phyloP scores from a whole-genome alignment of 139 green algal genomes.

The Asterochloris sp. region DNA sequence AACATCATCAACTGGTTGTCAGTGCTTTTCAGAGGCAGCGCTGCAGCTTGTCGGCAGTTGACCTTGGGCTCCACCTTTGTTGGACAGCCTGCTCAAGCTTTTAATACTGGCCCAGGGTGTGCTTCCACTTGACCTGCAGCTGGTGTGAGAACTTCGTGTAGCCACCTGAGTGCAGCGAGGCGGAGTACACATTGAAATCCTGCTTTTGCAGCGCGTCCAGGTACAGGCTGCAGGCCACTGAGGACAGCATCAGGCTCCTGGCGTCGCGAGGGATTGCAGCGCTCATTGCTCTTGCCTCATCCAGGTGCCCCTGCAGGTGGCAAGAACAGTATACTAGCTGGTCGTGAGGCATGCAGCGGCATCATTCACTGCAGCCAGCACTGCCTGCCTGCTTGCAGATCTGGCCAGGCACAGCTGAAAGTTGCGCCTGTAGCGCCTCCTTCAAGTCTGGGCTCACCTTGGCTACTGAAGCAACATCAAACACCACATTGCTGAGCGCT shows the following conservation, averaged over 20 bases:
- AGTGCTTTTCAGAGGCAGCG: too few species aligned
- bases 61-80: too few species aligned
- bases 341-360: background rate
- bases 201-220: constrained; percentile 54
- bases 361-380: background rate
- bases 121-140: constrained; percentile 57
- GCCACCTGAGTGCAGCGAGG: constrained; percentile 29
- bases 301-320: constrained; percentile 47
- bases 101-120: constrained; percentile 31
- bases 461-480: constrained; percentile 49
- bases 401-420: background rate
- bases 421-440: too few species aligned
- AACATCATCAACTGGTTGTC: too few species aligned
- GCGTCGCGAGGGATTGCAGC: constrained; percentile 28
- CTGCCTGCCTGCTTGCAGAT: background rate
- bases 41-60: too few species aligned
- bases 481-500: constrained; percentile 51
- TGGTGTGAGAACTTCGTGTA: constrained; percentile 52
- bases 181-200: constrained; percentile 63
- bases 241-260: constrained; percentile 50
- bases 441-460: constrained; percentile 24
- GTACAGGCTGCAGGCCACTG: constrained; percentile 45
- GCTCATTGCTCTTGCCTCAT: constrained; percentile 47
- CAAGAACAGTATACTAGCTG: background rate
- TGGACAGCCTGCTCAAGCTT: background rate